phyloP scores from a whole-genome alignment of 768 basidiomycete species.

The Xanthoconium purpureum region DNA sequence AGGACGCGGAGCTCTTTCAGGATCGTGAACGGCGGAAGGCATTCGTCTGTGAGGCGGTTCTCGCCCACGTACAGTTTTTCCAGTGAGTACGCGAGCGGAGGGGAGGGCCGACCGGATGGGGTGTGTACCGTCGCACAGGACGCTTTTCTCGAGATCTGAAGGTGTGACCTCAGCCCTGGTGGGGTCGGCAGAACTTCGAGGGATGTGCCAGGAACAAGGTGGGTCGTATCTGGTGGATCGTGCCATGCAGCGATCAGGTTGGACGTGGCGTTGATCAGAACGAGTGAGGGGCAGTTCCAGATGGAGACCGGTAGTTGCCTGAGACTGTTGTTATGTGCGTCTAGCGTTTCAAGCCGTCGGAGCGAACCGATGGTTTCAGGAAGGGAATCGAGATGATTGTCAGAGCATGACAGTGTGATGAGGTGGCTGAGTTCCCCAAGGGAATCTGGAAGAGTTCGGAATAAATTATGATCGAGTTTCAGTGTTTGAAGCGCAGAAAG shows the following conservation, averaged over 20 bases:
- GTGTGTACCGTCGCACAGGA: conserved; percentile 37
- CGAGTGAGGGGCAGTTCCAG: conserved; percentile 80
- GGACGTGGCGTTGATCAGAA: conserved; percentile 79
- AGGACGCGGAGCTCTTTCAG: conserved; percentile 76
- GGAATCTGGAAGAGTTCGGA: conserved; percentile 80
- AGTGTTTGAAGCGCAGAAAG: conserved; percentile 69
- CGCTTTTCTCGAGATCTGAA: conserved; percentile 26
- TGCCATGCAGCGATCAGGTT: conserved; percentile 78
- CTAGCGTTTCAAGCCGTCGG: conserved; percentile 69
- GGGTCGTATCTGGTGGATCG: conserved; percentile 47
- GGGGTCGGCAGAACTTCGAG: conserved; percentile 21
- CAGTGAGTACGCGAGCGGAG: conserved; percentile 67
- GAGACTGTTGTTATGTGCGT: conserved; percentile 90
- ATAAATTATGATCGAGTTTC: conserved; percentile 81
- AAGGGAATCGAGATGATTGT: conserved; percentile 78
- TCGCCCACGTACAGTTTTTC: conserved; percentile 85
- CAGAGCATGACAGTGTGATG: conserved; percentile 77
- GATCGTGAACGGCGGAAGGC: conserved; percentile 68
- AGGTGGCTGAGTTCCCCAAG: conserved; percentile 73
- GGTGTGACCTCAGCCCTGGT: conserved; percentile 12
- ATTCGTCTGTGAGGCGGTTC: conserved; percentile 81
- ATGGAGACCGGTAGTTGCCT: conserved; percentile 68
- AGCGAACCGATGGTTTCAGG: conserved; percentile 76
- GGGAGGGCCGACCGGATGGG: conserved; percentile 34
- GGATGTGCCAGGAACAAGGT: conserved; percentile 24